Percentiles rank a stretch among this genome's conserved stretches.
These are phyloP conservation scores for Coleophoma cylindrospora DNA, from an alignment of 2,329 filamentous ascomycete species.

Conservation along the genomic window DNA sequence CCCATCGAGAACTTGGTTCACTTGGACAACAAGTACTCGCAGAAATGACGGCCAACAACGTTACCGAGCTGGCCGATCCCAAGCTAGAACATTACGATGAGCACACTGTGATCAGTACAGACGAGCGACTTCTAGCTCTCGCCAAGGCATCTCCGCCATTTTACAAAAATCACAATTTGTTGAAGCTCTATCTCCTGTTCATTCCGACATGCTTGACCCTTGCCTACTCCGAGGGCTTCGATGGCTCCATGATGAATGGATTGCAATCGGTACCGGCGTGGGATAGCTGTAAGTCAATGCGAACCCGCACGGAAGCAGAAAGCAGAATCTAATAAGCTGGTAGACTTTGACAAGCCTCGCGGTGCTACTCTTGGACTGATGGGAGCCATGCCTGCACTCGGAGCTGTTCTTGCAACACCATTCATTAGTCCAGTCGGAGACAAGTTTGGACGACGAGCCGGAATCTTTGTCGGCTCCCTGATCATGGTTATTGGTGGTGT, in stretches of 20 bases:
- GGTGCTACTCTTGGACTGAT: not conserved
- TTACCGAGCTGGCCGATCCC: too few relatives aligned
- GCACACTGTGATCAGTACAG: too few relatives aligned
- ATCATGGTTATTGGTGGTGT: slow-evolving; percentile 29
- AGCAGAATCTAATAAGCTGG: too few relatives aligned
- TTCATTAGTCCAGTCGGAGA: slow-evolving; percentile 27
- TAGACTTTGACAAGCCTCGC: not conserved
- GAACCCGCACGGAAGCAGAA: not conserved
- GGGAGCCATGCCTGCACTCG: slow-evolving; percentile 25
- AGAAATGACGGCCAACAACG: too few relatives aligned
- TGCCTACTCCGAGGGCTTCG: not conserved
- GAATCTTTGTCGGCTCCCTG: slow-evolving; percentile 25
- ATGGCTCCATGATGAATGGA: not conserved
- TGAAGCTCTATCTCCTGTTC: not conserved
- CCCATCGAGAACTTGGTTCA: too few relatives aligned
- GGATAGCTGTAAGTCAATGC: not conserved
- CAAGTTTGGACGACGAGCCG: slow-evolving; percentile 24
- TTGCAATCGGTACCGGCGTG: not conserved
- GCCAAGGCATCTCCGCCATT: not conserved
- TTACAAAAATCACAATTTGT: not conserved
- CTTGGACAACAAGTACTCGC: too few relatives aligned
- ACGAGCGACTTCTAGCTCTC: too few relatives aligned
- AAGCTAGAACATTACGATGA: too few relatives aligned
- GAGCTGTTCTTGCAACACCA: slow-evolving; percentile 32
- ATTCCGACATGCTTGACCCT: not conserved